Evolutionary conservation across 441 rosid species (phyloP), one percentile per base, ranked within the genome.

Genomic region (Populus hybrid): DNA sequence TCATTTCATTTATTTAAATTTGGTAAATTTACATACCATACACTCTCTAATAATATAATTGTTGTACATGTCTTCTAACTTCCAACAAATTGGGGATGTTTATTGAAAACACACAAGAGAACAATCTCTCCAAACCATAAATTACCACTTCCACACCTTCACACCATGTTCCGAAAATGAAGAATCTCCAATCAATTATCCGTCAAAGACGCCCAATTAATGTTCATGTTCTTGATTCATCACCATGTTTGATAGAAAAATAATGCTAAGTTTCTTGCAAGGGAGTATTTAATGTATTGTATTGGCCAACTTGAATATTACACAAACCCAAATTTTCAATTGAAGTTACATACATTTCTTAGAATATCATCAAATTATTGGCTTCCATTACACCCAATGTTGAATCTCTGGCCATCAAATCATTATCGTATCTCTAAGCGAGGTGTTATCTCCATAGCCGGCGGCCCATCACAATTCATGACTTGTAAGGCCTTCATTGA

Each of bases 91-190:
- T 46, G 53, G 53, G 1, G 6, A 46, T 46, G 53, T 12, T 14
- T 4, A 46, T 46, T 1, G 16, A 12, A 14, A 46, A 46, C 1
- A 46, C 19, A 14, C 3, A 12, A 46, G 57, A 14, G 57, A 46
- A 46, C 5, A 46, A 1, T 46, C 19, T 46, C 6, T 46, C 57
- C 6, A 14, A 0, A 4, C 19, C 19, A 0, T 46, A 93, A 76
- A 93, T 97, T 57, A 76, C 80, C 95, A 46, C 0, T 97, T 91
- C 83, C 59, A 9, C 50, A 5, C n/a, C 59, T 16, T 46, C 57
- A 46, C n/a, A 40, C 50, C 2, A 50, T 14, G n/a, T 16, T 50
- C 57, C 6, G 0, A 16, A 50, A 50, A 50, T 50, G 59, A 5
- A 50, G n/a, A 50, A 5, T 16, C 59, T 50, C 6, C 7, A 50